Evolutionary conservation across 2,329 filamentous ascomycete genomes (phyloP), one percentile per base, ranked within the genome.

Genomic region (Rhynchosporium agropyri): DNA sequence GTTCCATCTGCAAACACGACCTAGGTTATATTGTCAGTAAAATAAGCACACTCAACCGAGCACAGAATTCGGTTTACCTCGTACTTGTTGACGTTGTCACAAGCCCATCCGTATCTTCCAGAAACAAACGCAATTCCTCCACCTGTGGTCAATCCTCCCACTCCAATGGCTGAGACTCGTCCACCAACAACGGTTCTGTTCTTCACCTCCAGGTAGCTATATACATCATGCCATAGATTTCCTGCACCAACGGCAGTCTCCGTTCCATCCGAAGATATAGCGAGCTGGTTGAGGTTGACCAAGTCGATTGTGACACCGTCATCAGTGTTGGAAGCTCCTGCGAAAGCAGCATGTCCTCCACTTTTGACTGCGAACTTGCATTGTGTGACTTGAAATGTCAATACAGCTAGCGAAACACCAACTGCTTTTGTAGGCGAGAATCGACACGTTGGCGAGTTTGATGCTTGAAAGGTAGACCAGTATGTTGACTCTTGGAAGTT

Each of bases 251-350:
- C 66, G 4, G 65, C 68, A 7, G 73, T 75, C 4, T 69, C 67
- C 0, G 64, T 70, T 8, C 71, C 69, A 20, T 75, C 70, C 0
- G 65, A 60, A 12, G 70, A 69, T 6, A 70, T 63, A 1, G 75
- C 65, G 40, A 74, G 61, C 31, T 67, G 28, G 33, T 68, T 67
- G 13, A 73, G 42, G 20, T 65, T 63, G 33, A 73, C 75, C 10
- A 83, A 76, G 15, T 82, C 82, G 65, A 87, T 79, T 4, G 82
- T 71, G 1, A 82, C 75, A 0, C 81, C 82, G 1, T 74, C 78
- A 13, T 78, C 72, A 53, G 82, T 79, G 66, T 79, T 86, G 1
- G 83, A 78, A 45, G 79, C 80, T 64, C 80, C 80, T 20, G 80
- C 76, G 48, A 68, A 70, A 9, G 60, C 53, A 2, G 64, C 67